A percentile compares a stretch with the other conserved stretches of the same genome.
Conservation (phyloP, 139 green algal genomes). For the Haematococcus sp. region DNA sequence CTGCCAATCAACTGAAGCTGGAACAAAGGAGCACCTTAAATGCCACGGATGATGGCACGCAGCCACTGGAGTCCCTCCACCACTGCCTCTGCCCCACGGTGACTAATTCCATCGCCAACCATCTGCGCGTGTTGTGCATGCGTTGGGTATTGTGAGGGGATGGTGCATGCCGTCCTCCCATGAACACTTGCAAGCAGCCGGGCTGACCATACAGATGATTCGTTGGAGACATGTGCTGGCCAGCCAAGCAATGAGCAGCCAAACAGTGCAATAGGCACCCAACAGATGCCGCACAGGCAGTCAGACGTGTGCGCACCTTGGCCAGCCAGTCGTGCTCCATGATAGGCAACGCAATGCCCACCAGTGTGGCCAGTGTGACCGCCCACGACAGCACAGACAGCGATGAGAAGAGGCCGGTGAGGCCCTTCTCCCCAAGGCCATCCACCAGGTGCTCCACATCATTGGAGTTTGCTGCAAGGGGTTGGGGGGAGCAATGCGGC, state of each 20-base stretch:
- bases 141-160: not conserved
- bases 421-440: conserved; percentile 17
- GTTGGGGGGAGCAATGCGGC: too few relatives aligned
- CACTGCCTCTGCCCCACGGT: conserved; percentile 1
- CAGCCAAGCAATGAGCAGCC: not conserved
- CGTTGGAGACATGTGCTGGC: not conserved
- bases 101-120: conserved; percentile 2
- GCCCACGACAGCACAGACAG: conserved; percentile 14
- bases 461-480: conserved; percentile 15
- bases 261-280: not conserved
- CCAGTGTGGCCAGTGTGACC: conserved; percentile 1
- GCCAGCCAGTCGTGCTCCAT: conserved; percentile 5
- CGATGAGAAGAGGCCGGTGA: conserved; percentile 11
- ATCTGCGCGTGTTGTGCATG: not conserved
- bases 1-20: too few relatives aligned
- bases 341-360: not conserved
- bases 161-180: not conserved
- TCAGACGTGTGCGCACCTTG: not conserved
- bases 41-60: conserved; percentile 1
- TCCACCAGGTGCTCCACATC: conserved; percentile 33
- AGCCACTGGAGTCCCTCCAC: not conserved
- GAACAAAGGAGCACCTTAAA: not conserved
- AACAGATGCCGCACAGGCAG: too few relatives aligned
- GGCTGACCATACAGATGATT: not conserved
- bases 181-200: not conserved